Conservation (phyloP, 2,329 filamentous ascomycete genomes). For the Colletotrichum tanaceti region DNA sequence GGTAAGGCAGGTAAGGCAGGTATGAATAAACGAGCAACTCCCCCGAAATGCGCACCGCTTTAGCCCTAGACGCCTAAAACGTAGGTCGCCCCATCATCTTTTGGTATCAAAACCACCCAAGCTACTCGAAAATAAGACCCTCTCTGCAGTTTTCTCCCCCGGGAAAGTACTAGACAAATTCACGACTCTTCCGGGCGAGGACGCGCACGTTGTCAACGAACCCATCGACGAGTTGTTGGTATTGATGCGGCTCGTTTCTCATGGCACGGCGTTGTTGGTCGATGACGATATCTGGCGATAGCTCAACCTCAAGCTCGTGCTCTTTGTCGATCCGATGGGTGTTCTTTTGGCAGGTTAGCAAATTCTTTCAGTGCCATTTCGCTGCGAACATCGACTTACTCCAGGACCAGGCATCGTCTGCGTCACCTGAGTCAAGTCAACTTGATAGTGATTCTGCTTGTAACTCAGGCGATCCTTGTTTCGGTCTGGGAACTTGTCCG, state of each 20-base stretch:
- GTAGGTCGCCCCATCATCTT: conserved; percentile 23
- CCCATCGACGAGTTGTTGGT: conserved; percentile 75
- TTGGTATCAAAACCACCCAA: conserved; percentile 38
- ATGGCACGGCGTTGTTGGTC: conserved; percentile 72
- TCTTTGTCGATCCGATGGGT: conserved; percentile 67
- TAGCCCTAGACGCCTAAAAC: conserved; percentile 28
- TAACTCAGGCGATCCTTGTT: conserved; percentile 94
- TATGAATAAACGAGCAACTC: conserved; percentile 14
- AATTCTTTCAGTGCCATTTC: conserved; percentile 23
- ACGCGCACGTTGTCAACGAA: conserved; percentile 79
- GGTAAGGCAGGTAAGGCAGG: neutral
- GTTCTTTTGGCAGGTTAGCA: conserved; percentile 48
- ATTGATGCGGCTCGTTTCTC: conserved; percentile 66
- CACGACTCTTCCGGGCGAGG: conserved; percentile 60
- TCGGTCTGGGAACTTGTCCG: conserved; percentile 67
- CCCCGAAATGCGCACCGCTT: conserved; percentile 28
- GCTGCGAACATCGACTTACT: conserved; percentile 47
- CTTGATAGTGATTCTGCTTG: conserved; percentile 84
- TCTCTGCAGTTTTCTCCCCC: conserved; percentile 1
- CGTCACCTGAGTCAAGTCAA: conserved; percentile 93
- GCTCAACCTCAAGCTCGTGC: conserved; percentile 85
- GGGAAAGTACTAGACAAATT: conserved; percentile 44
- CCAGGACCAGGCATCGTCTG: conserved; percentile 53
- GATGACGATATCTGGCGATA: conserved; percentile 72
- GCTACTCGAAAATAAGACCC: conserved; percentile 17